phyloP scores from a whole-genome alignment of 2,329 filamentous ascomycete species.

The Penicillium fuscoglaucum region DNA sequence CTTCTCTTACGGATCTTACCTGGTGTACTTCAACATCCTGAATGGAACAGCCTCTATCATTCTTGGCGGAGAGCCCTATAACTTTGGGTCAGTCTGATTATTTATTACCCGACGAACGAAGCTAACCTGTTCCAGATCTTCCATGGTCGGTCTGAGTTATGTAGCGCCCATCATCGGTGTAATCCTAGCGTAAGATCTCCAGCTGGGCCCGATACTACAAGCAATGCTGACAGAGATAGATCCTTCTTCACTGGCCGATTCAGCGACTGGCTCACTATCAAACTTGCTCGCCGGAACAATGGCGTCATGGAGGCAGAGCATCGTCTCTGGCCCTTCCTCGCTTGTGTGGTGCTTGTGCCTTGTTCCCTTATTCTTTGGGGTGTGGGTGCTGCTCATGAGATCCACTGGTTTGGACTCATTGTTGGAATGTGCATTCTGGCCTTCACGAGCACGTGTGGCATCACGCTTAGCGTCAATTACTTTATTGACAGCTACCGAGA shows the following conservation, averaged over 20 bases:
- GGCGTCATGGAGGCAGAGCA: conserved; percentile 46
- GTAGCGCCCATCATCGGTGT: conserved; percentile 39
- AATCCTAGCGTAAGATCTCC: conserved; percentile 28
- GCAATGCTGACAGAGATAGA: conserved; percentile 17
- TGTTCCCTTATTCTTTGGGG: conserved; percentile 42
- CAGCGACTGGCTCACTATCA: conserved; percentile 43
- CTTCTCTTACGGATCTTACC: conserved; percentile 43
- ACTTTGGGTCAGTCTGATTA: conserved; percentile 32
- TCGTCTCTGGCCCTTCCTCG: conserved; percentile 42
- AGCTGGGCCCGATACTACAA: not conserved
- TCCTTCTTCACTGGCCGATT: conserved; percentile 42
- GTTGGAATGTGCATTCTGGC: conserved; percentile 47
- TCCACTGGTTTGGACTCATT: conserved; percentile 46
- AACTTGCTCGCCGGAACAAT: conserved; percentile 42
- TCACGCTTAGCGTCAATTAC: conserved; percentile 44
- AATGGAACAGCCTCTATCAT: conserved; percentile 43
- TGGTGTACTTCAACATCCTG: conserved; percentile 44
- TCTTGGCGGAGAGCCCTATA: conserved; percentile 37
- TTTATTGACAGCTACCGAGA: conserved; percentile 45
- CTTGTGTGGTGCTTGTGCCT: conserved; percentile 39
- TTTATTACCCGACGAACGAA: not conserved
- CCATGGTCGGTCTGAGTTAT: conserved; percentile 44
- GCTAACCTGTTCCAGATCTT: conserved; percentile 30
- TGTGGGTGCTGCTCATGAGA: conserved; percentile 44
- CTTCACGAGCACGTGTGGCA: conserved; percentile 40